Evolutionary conservation across 2,329 filamentous ascomycete genomes (phyloP).

Genomic region (Fusarium xyrophilum): DNA sequence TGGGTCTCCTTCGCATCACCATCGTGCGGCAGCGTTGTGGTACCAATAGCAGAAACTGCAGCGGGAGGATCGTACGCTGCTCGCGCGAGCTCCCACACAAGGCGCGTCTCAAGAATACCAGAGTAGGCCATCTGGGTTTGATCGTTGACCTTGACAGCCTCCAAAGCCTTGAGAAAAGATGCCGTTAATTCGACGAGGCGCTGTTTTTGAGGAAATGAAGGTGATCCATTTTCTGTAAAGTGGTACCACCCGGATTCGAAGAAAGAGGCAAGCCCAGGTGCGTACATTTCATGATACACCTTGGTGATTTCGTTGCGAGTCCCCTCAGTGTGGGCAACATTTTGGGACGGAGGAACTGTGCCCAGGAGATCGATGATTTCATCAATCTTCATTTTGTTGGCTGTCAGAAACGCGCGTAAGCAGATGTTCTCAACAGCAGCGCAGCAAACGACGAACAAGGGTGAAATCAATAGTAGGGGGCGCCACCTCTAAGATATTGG

Average conservation of each 20-base stretch:
- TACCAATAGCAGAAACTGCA: constrained; percentile 43
- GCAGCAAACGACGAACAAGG: constrained; percentile 40
- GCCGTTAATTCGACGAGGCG: constrained; percentile 71
- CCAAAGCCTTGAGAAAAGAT: constrained; percentile 65
- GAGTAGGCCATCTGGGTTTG: constrained; percentile 61
- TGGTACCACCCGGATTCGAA: constrained; percentile 87
- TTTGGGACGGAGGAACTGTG: constrained; percentile 62
- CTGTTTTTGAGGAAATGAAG: constrained; percentile 59
- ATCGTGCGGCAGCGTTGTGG: constrained; percentile 54
- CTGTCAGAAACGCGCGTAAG: constrained; percentile 44
- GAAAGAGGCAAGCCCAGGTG: constrained; percentile 74
- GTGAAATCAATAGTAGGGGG: constrained; percentile 49
- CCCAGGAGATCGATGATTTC: constrained; percentile 72
- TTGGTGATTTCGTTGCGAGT: constrained; percentile 71
- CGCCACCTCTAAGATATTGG: constrained; percentile 60
- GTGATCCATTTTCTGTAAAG: constrained; percentile 53
- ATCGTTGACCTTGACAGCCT: constrained; percentile 57
- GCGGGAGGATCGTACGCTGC: constrained; percentile 53
- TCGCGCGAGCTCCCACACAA: constrained; percentile 66
- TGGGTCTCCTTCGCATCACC: constrained; percentile 69
- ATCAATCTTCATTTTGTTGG: constrained; percentile 70
- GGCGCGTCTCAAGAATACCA: constrained; percentile 61
- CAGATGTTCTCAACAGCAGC: constrained; percentile 43
- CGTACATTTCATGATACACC: constrained; percentile 79
- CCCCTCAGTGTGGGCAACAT: constrained; percentile 59